Base-by-base conservation (phyloP, 2,329 filamentous ascomycete species). In the Venturia carpophila region DNA sequence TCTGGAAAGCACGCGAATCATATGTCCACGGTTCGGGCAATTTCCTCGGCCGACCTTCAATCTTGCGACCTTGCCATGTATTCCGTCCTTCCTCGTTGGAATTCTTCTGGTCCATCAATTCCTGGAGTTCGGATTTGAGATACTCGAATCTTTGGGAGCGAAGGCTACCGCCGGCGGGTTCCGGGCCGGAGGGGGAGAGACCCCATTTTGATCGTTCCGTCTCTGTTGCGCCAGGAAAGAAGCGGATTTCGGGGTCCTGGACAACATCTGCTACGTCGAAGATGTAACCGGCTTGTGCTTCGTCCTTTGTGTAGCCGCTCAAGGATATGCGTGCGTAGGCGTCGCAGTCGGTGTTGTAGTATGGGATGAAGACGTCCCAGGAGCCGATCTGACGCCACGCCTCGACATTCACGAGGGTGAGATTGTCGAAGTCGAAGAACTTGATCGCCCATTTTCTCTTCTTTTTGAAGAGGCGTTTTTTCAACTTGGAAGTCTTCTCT, bases 361-460 rank as follows among this genome's bases (percentile, higher is more conserved):
- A 86, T 0, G 83, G 81, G 49, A 87, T 84, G 66, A 82, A 73
- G 0, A 80, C 80, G 69, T 86, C 84, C 82, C 83, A 86, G 0
- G 78, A 81, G 24, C 83, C 78, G 9, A 84, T 76, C 56, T 79
- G 76, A 67, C 80, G 77, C 69, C 80, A 80, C 0, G 82, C 79
- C 9, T 71, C 74, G 13, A 80, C 80, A 69, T 86, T 85, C 52
- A 86, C 81, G 1, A 85, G 75, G 1, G 82, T 78, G 2, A 87
- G 75, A 67, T 82, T 80, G 70, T 86, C 83, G 73, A 85, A 86
- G 15, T 81, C 77, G 71, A 84, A 86, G 72, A 84, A 83, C n/a
- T 78, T 77, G 62, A 79, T 72, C 0, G 75, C 82, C 83, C 83
- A 86, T 63, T 74, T 71, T 10, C 52, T 49, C 15, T 64, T 65